Evolutionary conservation across 768 basidiomycete species (phyloP).

Genomic region (Mrakia hoshinonis): DNA sequence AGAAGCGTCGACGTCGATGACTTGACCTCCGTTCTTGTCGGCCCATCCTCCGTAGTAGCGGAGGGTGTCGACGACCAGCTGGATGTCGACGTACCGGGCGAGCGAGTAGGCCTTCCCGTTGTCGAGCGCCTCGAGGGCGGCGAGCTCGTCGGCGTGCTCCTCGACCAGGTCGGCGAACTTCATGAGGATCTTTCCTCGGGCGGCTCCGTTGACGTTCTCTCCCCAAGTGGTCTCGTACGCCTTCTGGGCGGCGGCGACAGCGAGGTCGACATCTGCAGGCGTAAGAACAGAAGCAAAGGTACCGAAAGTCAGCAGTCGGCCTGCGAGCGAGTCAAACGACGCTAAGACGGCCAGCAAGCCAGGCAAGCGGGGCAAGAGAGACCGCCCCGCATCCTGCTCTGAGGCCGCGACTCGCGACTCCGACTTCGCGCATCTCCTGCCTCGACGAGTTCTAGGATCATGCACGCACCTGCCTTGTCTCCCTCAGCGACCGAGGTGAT

Average conservation of each 20-base stretch:
- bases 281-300: neutral
- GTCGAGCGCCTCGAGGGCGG: conserved; percentile 27
- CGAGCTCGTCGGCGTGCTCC: conserved; percentile 27
- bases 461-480: conserved; percentile 11
- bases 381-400: too few relatives aligned
- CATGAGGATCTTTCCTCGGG: conserved; percentile 29
- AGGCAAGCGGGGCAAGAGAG: too few relatives aligned
- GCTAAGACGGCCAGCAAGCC: too few relatives aligned
- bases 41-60: conserved; percentile 83
- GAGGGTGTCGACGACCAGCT: conserved; percentile 35
- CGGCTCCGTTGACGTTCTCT: conserved; percentile 26
- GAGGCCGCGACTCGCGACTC: too few relatives aligned
- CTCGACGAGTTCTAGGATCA: too few relatives aligned
- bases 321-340: too few relatives aligned
- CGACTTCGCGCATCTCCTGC: too few relatives aligned
- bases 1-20: conserved; percentile 46
- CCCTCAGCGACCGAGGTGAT: conserved; percentile 44
- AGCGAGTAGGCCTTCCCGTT: conserved; percentile 25
- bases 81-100: conserved; percentile 36
- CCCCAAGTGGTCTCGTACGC: conserved; percentile 27
- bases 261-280: conserved; percentile 24
- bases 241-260: conserved; percentile 26
- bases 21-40: conserved; percentile 29
- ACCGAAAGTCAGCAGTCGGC: neutral
- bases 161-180: conserved; percentile 32